Evolutionary conservation across 2,329 filamentous ascomycete genomes (phyloP).

Genomic region (Clonostachys sp.): DNA sequence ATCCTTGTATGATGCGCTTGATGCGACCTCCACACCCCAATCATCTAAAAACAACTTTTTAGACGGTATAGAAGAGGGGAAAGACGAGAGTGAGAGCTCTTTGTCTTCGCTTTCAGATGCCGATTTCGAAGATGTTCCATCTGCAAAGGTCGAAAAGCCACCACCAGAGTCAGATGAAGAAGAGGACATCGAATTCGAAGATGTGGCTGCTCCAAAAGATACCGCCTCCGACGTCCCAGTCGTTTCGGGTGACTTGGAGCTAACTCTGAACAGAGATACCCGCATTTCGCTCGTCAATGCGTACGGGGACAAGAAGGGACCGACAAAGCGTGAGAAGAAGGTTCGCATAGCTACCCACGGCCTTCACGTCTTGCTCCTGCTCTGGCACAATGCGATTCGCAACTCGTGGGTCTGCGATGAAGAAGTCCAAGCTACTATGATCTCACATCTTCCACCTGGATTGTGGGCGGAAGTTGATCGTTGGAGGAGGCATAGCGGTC

Average conservation of each 20-base stretch:
- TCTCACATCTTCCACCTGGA: constrained; percentile 65
- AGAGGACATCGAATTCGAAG: constrained; percentile 53
- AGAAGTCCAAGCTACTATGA: constrained; percentile 69
- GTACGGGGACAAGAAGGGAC: constrained; percentile 71
- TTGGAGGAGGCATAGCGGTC: constrained; percentile 66
- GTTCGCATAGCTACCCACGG: constrained; percentile 79
- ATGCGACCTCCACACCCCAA: constrained; percentile 39
- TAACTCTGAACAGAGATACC: constrained; percentile 61
- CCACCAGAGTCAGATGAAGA: constrained; percentile 24
- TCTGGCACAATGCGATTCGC: constrained; percentile 85
- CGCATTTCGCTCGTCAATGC: constrained; percentile 57
- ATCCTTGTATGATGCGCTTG: constrained; percentile 58
- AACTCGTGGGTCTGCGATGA: constrained; percentile 81
- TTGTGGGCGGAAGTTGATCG: constrained; percentile 70
- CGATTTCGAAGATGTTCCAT: constrained; percentile 45
- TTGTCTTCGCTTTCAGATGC: constrained; percentile 51
- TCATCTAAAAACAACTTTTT: constrained; percentile 30
- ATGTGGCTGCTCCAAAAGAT: constrained; percentile 60
- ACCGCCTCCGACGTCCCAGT: constrained; percentile 36
- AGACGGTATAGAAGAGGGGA: constrained; percentile 29
- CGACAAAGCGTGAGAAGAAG: constrained; percentile 76
- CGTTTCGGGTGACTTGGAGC: constrained; percentile 64
- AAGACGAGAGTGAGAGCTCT: constrained; percentile 39
- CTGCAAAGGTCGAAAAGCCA: constrained; percentile 23
- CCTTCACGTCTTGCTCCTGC: constrained; percentile 79